Evolutionary conservation across 805 yeast species (phyloP), one percentile per base, ranked within the genome.

Genomic region (Suhomyces vadensis): DNA sequence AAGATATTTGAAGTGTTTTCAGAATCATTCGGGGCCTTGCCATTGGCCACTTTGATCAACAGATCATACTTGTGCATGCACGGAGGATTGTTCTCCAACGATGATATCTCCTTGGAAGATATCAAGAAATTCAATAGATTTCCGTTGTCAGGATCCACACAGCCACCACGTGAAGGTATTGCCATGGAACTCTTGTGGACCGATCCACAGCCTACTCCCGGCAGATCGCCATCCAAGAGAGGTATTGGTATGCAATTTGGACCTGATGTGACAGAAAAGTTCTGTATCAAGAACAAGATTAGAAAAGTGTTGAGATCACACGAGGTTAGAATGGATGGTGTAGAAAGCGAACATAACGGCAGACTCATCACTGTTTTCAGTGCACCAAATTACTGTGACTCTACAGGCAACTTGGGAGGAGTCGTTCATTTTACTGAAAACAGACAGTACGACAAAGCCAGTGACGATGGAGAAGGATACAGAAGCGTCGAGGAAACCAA

Each of bases 101-200:
- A 87, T 49, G 71, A 74, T 25, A 79, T 86, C 16, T 81, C 82
- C 1, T 59, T 94, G 27, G 81, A 83, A 17, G 96, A 92, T 51
- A 80, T 94, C 53, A 81, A 85, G 54, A 70, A 76, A 22, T 73
- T 85, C 49, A 78, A 89, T 53, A 75, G 96, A 44, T 85, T 86
- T 61, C 74, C 76, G 6, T 52, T 58, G 35, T 61, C 67, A 2
- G 75, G 74, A 1, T 63, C 71, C 14, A 73, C 80, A 17, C 96
- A 88, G 65, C 98, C 98, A 20, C 92, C 95, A 36, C 79, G 84
- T 55, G 88, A 86, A 41, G 98, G 98, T 6, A 73, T 89, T 26
- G 95, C 92, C 64, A 94, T 92, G 97, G 99, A 94, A 60, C 74
- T 94, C 59, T 72, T 94, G 48, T 94, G 99, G 99, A 88, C 97